Evolutionary conservation across 257 asterid species (phyloP).

Genomic region (Fraxinus excelsior): DNA sequence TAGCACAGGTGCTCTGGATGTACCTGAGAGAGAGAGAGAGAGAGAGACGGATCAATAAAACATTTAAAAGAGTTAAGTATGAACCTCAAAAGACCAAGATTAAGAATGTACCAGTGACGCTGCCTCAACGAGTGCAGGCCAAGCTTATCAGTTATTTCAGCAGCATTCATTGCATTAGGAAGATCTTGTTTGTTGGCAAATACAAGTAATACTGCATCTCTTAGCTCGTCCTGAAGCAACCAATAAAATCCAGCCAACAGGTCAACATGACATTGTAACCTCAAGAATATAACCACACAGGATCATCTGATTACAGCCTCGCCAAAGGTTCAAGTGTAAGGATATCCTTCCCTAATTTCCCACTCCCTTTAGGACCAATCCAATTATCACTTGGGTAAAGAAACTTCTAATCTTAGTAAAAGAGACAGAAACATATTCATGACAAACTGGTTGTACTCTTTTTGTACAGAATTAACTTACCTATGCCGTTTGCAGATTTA

Average conservation of each 20-base stretch:
- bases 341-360: not conserved
- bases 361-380: not conserved
- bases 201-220: conserved; percentile 85
- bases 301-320: not conserved
- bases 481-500: not conserved
- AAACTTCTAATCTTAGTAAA: not conserved
- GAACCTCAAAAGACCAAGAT: not conserved
- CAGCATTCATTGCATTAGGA: conserved; percentile 93
- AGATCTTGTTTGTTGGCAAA: conserved; percentile 95
- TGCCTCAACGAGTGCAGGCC: conserved; percentile 91
- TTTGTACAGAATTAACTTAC: not conserved
- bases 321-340: not conserved
- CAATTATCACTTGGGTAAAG: not conserved
- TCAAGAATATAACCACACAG: not conserved
- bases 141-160: conserved; percentile 90
- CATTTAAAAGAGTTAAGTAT: not conserved
- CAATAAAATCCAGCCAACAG: conserved; percentile 4
- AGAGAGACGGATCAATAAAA: not conserved
- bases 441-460: not conserved
- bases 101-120: conserved; percentile 73
- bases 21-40: conserved; percentile 40
- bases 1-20: conserved; percentile 93
- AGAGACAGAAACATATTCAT: not conserved
- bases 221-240: conserved; percentile 68
- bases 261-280: conserved; percentile 14